Conservation (phyloP, 192 early-diverging fungal species). For the Linnemannia elongata region DNA sequence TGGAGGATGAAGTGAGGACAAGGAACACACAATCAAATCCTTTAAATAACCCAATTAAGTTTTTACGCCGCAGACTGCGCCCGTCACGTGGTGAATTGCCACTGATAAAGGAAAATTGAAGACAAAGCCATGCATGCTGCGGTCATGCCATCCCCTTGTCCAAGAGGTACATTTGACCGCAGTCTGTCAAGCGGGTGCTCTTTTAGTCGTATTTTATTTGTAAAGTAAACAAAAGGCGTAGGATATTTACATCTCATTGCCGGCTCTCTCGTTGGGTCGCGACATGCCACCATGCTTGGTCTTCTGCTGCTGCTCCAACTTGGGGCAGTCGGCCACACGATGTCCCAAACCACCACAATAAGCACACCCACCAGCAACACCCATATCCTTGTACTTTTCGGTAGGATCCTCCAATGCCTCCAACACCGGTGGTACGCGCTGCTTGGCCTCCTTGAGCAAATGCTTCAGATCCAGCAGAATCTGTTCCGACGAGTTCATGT, state of each 20-base stretch:
- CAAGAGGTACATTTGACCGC: too few species aligned
- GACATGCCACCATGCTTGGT: slow-evolving; percentile 54
- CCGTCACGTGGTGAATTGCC: too few species aligned
- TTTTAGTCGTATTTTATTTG: neutral
- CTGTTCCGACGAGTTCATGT: slow-evolving; percentile 91
- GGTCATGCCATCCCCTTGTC: too few species aligned
- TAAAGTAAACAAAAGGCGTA: neutral
- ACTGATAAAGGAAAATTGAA: too few species aligned
- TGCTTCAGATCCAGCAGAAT: slow-evolving; percentile 97
- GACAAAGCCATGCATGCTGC: too few species aligned
- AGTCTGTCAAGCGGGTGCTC: too few species aligned
- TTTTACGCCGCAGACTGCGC: too few species aligned
- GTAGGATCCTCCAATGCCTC: slow-evolving; percentile 89
- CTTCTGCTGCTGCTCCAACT: slow-evolving; percentile 80
- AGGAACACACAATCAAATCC: too few species aligned
- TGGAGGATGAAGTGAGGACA: too few species aligned
- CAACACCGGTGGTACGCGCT: slow-evolving; percentile 90
- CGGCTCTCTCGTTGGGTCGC: slow-evolving; percentile 48
- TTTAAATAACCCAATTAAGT: too few species aligned
- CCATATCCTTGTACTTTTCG: slow-evolving; percentile 85
- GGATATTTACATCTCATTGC: slow-evolving; percentile 46
- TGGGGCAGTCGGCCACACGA: slow-evolving; percentile 89
- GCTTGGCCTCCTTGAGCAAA: slow-evolving; percentile 91
- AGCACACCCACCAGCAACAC: slow-evolving; percentile 82
- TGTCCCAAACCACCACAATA: slow-evolving; percentile 97